phyloP scores from a whole-genome alignment of 805 yeast genomes.

The Saturnispora bothae region DNA sequence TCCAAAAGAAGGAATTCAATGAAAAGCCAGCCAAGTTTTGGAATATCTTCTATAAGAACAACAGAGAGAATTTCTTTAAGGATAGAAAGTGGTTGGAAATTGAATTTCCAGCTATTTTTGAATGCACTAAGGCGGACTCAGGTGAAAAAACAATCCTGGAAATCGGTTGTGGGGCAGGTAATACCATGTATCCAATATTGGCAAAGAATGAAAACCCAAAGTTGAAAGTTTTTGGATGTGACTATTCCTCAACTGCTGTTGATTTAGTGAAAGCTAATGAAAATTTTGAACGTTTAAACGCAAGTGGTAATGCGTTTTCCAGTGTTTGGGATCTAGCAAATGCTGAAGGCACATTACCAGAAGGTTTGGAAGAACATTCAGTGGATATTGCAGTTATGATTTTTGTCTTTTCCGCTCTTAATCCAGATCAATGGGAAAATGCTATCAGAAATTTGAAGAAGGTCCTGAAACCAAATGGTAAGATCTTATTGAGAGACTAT shows the following conservation, averaged over 20 bases:
- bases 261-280: slow-evolving; percentile 65
- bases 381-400: slow-evolving; percentile 92
- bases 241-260: slow-evolving; percentile 83
- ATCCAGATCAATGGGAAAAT: slow-evolving; percentile 82
- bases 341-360: slow-evolving; percentile 64
- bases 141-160: slow-evolving; percentile 73
- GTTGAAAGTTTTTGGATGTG: slow-evolving; percentile 71
- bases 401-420: slow-evolving; percentile 84
- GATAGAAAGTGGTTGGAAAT: slow-evolving; percentile 94
- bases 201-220: slow-evolving; percentile 73
- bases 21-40: slow-evolving; percentile 86
- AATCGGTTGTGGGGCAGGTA: slow-evolving; percentile 98
- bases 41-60: slow-evolving; percentile 89
- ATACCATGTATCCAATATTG: slow-evolving; percentile 86
- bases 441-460: slow-evolving; percentile 65
- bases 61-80: slow-evolving; percentile 88
- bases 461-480: slow-evolving; percentile 86
- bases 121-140: slow-evolving; percentile 60
- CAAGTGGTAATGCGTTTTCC: slow-evolving; percentile 45
- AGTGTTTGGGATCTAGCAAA: slow-evolving; percentile 95
- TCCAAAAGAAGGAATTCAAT: slow-evolving; percentile 71
- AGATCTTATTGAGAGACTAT: slow-evolving; percentile 81
- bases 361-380: slow-evolving; percentile 67
- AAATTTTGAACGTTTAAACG: slow-evolving; percentile 36
- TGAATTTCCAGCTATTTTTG: slow-evolving; percentile 81